Conservation (phyloP, 768 basidiomycete genomes). For the Boletus rubescentipes region DNA sequence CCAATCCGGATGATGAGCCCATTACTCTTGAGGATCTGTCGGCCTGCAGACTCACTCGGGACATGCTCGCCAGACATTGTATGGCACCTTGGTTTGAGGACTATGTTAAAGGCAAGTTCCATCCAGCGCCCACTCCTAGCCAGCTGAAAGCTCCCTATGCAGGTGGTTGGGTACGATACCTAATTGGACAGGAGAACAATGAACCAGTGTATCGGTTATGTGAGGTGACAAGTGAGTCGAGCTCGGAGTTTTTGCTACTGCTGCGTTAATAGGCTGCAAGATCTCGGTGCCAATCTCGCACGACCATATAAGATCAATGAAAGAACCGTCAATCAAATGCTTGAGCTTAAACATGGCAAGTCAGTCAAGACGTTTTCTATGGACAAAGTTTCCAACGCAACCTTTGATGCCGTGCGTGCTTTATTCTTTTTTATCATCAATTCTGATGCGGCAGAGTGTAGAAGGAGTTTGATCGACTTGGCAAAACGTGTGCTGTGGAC, state of each 20-base stretch:
- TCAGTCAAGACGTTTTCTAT: conserved; percentile 62
- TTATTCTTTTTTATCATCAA: neutral
- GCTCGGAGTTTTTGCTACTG: neutral
- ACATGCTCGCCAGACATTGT: conserved; percentile 67
- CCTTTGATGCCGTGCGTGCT: conserved; percentile 57
- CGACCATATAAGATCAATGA: conserved; percentile 77
- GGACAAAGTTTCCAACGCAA: conserved; percentile 83
- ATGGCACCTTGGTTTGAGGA: conserved; percentile 85
- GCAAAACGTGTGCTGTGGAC: conserved; percentile 44
- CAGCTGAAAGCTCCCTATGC: conserved; percentile 2
- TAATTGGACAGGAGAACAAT: conserved; percentile 64
- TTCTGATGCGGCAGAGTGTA: conserved; percentile 31
- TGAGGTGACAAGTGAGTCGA: conserved; percentile 66
- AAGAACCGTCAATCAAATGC: conserved; percentile 56
- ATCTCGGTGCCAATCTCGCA: conserved; percentile 48
- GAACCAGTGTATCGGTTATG: conserved; percentile 78
- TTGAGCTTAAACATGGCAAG: conserved; percentile 79
- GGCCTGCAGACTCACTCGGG: conserved; percentile 63
- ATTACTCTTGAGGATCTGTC: conserved; percentile 58
- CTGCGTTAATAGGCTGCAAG: conserved; percentile 34
- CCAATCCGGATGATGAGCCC: conserved; percentile 44
- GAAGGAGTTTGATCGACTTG: conserved; percentile 73
- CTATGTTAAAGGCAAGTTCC: conserved; percentile 63
- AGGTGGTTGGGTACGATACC: conserved; percentile 84
- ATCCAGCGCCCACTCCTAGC: neutral